Percentiles rank a stretch among this genome's conserved stretches.
phyloP scores from a whole-genome alignment of 371 early-diverging fungal genomes.

The Gilbertella persicaria region DNA sequence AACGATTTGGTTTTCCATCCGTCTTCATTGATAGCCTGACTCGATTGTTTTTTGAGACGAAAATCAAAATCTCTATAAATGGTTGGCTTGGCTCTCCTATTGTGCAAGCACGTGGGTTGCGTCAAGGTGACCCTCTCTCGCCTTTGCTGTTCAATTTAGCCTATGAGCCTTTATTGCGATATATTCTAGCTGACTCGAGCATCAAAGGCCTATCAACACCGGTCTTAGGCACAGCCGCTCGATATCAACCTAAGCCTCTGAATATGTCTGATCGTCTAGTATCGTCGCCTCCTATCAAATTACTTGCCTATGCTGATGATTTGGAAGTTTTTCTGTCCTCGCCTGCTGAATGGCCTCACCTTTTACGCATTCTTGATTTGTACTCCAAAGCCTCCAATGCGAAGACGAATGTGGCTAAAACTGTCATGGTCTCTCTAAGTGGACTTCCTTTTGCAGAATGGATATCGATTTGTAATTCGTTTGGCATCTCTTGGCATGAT shows the following conservation, averaged over 20 bases:
- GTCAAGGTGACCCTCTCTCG: conserved; percentile 20
- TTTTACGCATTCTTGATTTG: not conserved
- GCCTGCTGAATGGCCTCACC: conserved; percentile 1
- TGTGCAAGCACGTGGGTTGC: conserved; percentile 4
- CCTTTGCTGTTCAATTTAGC: conserved; percentile 20
- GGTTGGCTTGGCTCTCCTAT: conserved; percentile 5
- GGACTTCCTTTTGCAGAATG: not conserved
- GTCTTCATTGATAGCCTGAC: not conserved
- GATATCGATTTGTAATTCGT: not conserved
- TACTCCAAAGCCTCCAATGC: conserved; percentile 18
- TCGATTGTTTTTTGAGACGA: conserved; percentile 8
- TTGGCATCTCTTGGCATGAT: conserved; percentile 4
- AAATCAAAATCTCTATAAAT: conserved; percentile 10
- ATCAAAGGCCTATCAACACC: not conserved
- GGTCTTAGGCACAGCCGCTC: not conserved
- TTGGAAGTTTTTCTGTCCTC: conserved; percentile 18
- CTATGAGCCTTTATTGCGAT: conserved; percentile 7
- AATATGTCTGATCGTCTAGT: conserved; percentile 24
- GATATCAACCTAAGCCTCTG: conserved; percentile 18
- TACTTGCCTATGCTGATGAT: conserved; percentile 24
- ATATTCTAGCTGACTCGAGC: not conserved
- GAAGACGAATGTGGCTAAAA: conserved; percentile 14
- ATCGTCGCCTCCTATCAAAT: conserved; percentile 10
- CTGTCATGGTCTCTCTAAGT: conserved; percentile 9
- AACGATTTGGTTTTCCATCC: conserved; percentile 3